phyloP scores from a whole-genome alignment of 345 rosid species.

The Aquilaria sinensis region DNA sequence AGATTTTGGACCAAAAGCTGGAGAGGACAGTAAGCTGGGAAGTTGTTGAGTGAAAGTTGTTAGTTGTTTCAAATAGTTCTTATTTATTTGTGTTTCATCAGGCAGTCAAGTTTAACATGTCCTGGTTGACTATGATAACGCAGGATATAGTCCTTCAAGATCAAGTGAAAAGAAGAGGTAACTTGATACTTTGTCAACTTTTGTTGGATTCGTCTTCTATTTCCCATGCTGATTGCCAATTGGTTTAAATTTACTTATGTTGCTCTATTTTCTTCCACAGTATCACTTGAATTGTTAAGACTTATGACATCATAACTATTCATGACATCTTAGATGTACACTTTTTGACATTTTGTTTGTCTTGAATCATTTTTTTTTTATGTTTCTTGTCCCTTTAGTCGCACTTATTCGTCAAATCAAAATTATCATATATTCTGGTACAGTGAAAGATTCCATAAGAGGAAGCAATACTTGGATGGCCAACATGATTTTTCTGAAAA shows the following conservation, averaged over 20 bases:
- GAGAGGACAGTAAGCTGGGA: not conserved
- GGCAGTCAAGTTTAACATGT: slow-evolving; percentile 11
- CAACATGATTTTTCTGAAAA: slow-evolving; percentile 55
- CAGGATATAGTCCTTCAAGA: slow-evolving; percentile 66
- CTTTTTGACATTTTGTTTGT: not conserved
- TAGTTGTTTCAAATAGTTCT: not conserved
- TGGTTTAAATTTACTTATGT: not conserved
- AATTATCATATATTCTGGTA: not conserved
- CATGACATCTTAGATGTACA: not conserved
- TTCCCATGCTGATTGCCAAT: not conserved
- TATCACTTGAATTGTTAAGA: not conserved
- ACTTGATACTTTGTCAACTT: slow-evolving; percentile 1
- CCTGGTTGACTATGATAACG: slow-evolving; percentile 20
- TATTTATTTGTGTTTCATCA: slow-evolving; percentile 8
- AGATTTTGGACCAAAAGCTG: not conserved
- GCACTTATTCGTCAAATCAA: not conserved
- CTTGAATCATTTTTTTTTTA: not conserved
- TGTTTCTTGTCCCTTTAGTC: not conserved
- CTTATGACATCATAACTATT: not conserved
- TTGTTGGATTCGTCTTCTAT: no score
- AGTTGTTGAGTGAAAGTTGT: not conserved
- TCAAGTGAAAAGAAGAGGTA: slow-evolving; percentile 57
- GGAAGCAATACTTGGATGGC: slow-evolving; percentile 39
- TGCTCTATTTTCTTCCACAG: not conserved
- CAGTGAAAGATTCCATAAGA: slow-evolving; percentile 55